These are phyloP conservation scores for Apodospora peruviana DNA, from an alignment of 495 filamentous ascomycete genomes.

Conservation along the genomic window DNA sequence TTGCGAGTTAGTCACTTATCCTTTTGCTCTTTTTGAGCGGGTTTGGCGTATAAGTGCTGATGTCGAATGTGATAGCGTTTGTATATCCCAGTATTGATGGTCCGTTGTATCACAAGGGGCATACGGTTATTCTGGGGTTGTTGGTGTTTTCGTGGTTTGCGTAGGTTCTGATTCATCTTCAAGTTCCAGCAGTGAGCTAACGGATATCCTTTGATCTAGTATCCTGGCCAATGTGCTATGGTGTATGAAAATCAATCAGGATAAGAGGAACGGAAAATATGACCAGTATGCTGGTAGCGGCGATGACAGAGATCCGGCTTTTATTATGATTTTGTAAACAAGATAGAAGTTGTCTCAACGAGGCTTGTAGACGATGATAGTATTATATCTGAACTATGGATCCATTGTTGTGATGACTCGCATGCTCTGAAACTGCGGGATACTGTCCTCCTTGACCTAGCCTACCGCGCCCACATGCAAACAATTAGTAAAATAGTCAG, in stretches of 20 bases:
- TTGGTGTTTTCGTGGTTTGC: conserved; percentile 58
- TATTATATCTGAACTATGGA: too few relatives aligned
- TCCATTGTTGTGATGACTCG: too few relatives aligned
- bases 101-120: conserved; percentile 45
- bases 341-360: too few relatives aligned
- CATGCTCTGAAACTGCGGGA: too few relatives aligned
- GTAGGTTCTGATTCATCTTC: conserved; percentile 35
- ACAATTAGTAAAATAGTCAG: too few relatives aligned
- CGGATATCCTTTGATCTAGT: conserved; percentile 30
- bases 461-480: too few relatives aligned
- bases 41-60: not conserved
- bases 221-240: conserved; percentile 59
- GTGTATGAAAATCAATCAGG: conserved; percentile 60
- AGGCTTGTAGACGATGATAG: too few relatives aligned
- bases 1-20: conserved; percentile 27
- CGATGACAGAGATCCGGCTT: conserved; percentile 63
- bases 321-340: conserved; percentile 57
- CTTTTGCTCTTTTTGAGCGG: not conserved
- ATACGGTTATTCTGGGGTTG: conserved; percentile 53
- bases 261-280: conserved; percentile 60
- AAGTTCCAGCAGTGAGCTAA: not conserved
- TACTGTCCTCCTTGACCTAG: too few relatives aligned
- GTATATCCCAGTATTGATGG: conserved; percentile 51
- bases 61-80: conserved; percentile 43
- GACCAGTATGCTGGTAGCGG: conserved; percentile 50